Base-by-base conservation (phyloP, 768 basidiomycete genomes). In the Royoungia palumana region DNA sequence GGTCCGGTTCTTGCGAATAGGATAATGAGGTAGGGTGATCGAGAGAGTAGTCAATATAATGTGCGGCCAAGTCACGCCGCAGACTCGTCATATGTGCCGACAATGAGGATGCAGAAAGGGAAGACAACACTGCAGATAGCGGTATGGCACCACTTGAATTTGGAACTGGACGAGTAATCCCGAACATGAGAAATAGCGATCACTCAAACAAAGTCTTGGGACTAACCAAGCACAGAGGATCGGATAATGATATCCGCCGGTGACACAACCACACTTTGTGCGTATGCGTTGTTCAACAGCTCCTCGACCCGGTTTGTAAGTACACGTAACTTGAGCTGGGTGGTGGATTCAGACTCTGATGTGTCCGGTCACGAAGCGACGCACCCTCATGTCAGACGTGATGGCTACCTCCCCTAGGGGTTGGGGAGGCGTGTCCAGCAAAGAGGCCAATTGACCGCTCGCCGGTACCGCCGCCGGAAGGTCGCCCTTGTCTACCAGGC, bases 241-340 rank as follows among this genome's bases (percentile, higher is more conserved):
- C 69, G 71, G 43, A 89, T 73, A 24, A 68, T 64, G 24, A 89
- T 56, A 50, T 75, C 73, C 14, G 72, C 72, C 4, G 77, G 67
- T 21, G 76, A 74, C 24, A 86, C 62, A 3, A 72, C 59, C 21
- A 90, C 64, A 58, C 83, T 75, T 57, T 81, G 75, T 19, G 77
- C 65, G 59, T 81, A 89, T 3, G 83, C 84, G 40, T 87, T 81
- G 54, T 74, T 78, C 20, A 92, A 72, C 57, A 88, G 82, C 51
- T 90, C 89, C 60, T 88, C 82, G 7, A 80, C 66, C 32, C 78
- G 78, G 47, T 84, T 80, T 58, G 75, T 74, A 21, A 76, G 64
- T 9, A 79, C 75, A 50, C 74, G 75, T 49, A 81, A 75, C 55
- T 72, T 79, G 42, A 70, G 73, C 89, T 92, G 54, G 6, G 16